Conservation (phyloP, 2,329 filamentous ascomycete species). For the Lecanosticta acicola region DNA sequence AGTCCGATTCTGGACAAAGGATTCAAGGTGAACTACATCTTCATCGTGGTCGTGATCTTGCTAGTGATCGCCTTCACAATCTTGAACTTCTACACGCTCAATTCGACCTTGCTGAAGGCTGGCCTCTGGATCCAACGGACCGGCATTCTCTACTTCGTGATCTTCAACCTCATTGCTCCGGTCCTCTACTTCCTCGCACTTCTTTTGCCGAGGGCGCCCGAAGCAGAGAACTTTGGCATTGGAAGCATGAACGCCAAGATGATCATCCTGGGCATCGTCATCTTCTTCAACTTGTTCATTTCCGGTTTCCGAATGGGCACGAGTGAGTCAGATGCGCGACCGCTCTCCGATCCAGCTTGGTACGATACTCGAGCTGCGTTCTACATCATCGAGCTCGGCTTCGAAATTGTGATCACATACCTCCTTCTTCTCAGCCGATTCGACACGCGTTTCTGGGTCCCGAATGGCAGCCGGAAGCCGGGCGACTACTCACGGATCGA, state of each 20-base stretch:
- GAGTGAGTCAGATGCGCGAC: slow-evolving; percentile 11
- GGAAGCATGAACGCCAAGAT: slow-evolving; percentile 12
- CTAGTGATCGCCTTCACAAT: slow-evolving; percentile 17
- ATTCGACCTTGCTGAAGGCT: background rate
- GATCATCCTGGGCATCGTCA: slow-evolving; percentile 10
- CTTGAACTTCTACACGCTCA: slow-evolving; percentile 10
- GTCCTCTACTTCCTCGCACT: slow-evolving; percentile 48
- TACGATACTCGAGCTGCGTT: slow-evolving; percentile 14
- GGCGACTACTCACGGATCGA: slow-evolving; percentile 5
- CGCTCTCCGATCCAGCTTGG: slow-evolving; percentile 14
- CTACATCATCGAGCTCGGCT: slow-evolving; percentile 16
- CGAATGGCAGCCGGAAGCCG: slow-evolving; percentile 9
- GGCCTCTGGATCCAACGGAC: slow-evolving; percentile 35
- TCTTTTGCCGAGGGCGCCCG: slow-evolving; percentile 4
- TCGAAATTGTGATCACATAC: slow-evolving; percentile 19
- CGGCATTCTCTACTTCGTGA: slow-evolving; percentile 53
- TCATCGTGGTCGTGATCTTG: slow-evolving; percentile 11
- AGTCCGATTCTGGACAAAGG: background rate
- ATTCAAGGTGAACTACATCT: slow-evolving; percentile 2
- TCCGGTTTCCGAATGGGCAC: slow-evolving; percentile 15
- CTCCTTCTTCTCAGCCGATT: slow-evolving; percentile 13
- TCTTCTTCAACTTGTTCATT: slow-evolving; percentile 12
- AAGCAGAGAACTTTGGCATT: slow-evolving; percentile 13
- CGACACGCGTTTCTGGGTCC: slow-evolving; percentile 19
- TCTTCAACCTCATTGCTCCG: slow-evolving; percentile 58